Conservation (phyloP, 169 alveolate species). For the Plasmodium berghei region DNA sequence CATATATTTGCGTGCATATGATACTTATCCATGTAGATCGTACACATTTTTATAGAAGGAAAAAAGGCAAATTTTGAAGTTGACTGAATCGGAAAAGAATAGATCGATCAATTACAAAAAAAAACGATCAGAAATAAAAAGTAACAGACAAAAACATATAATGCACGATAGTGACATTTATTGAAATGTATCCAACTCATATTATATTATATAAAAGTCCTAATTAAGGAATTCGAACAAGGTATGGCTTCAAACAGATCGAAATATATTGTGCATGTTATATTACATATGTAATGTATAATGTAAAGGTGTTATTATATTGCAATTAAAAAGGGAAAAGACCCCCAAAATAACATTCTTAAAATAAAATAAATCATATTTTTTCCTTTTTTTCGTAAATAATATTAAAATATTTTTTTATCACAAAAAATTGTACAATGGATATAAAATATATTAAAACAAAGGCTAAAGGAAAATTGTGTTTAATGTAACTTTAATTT, state of each 20-base stretch:
- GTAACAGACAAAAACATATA: constrained; percentile 74
- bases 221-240: not conserved
- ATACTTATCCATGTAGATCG: not conserved
- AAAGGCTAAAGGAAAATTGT: no score
- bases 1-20: not conserved
- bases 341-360: no score
- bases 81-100: constrained; percentile 82
- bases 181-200: constrained; percentile 15
- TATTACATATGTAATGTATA: no score
- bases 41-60: constrained; percentile 76
- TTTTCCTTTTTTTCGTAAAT: no score
- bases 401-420: no score
- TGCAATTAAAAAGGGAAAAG: no score
- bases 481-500: no score
- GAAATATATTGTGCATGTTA: no score
- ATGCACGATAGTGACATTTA: constrained; percentile 30
- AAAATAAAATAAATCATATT: no score
- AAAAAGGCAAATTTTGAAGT: constrained; percentile 77
- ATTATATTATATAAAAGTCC: not conserved
- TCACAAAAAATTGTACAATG: no score
- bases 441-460: no score
- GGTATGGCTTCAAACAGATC: not conserved
- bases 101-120: constrained; percentile 79
- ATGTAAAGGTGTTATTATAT: no score
- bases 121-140: constrained; percentile 82